Percentiles rank a stretch among this genome's conserved stretches.
Conservation (phyloP, 305 asterid species). For the Petunia hybrid region DNA sequence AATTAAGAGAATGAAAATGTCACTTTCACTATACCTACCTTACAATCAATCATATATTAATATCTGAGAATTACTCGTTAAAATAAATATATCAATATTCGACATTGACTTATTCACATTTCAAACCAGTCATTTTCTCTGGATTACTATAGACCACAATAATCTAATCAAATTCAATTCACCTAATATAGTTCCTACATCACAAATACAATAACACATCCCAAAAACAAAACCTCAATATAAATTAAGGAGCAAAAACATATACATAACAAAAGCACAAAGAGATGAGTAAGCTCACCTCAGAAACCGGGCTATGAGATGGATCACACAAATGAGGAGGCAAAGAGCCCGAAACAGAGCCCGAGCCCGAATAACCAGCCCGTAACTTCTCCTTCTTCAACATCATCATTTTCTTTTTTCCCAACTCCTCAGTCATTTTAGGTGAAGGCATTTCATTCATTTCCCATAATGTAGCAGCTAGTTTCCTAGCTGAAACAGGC, state of each 20-base stretch:
- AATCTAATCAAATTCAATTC: neutral
- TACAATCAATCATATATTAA: neutral
- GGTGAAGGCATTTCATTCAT: constrained; percentile 91
- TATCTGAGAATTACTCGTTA: neutral
- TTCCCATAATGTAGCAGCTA: constrained; percentile 94
- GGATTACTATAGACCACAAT: neutral
- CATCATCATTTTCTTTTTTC: constrained; percentile 46
- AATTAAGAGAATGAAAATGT: constrained; percentile 15
- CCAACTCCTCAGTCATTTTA: constrained; percentile 53
- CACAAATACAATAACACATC: neutral
- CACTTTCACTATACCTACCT: neutral
- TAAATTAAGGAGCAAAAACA: too few species aligned
- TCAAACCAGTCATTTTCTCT: constrained; percentile 18
- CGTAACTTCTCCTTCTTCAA: constrained; percentile 60
- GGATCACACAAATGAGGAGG: constrained; percentile 94
- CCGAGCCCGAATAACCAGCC: constrained; percentile 51
- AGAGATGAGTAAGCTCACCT: constrained; percentile 49
- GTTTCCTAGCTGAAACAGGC: constrained; percentile 86
- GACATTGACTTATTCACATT: constrained; percentile 9
- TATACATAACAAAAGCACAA: neutral
- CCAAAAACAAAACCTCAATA: neutral
- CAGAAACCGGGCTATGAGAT: constrained; percentile 81
- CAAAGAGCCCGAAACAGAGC: constrained; percentile 43
- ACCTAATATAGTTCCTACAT: constrained; percentile 17
- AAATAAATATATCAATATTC: neutral